Conservation (phyloP, 768 basidiomycete species). For the Rhodosporidiobolus sp. region DNA sequence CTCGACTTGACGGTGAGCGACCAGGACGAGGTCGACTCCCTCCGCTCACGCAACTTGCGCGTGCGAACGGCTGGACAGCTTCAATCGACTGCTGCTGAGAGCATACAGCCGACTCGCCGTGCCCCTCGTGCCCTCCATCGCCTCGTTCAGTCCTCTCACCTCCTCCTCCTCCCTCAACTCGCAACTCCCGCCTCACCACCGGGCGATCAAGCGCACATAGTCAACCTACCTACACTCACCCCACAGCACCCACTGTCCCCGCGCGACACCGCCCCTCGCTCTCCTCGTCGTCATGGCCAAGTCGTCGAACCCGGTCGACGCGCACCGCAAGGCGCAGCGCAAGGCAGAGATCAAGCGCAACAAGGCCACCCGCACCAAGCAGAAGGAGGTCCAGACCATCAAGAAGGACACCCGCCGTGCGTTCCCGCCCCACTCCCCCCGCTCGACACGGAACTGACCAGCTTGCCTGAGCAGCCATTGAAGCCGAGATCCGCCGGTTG, state of each 20-base stretch:
- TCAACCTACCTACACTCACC: background rate
- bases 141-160: too few species aligned
- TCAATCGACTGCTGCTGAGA: too few species aligned
- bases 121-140: too few species aligned
- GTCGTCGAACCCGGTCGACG: conserved; percentile 87
- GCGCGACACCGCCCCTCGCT: background rate
- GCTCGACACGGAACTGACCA: background rate
- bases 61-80: too few species aligned
- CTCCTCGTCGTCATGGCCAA: conserved; percentile 60
- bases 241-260: background rate
- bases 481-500: conserved; percentile 63
- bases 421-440: conserved; percentile 33
- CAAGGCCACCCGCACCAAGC: conserved; percentile 75
- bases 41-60: too few species aligned
- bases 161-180: too few species aligned
- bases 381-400: conserved; percentile 81
- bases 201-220: too few species aligned
- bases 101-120: too few species aligned
- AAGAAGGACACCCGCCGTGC: conserved; percentile 88
- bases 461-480: conserved; percentile 59
- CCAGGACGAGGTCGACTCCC: too few species aligned
- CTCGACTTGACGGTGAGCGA: too few species aligned
- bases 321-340: conserved; percentile 85
- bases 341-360: conserved; percentile 99
- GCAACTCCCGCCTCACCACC: too few species aligned